Evolutionary conservation across 352 stramenopile species (phyloP).

Genomic region (Globisporangium perplexum): DNA sequence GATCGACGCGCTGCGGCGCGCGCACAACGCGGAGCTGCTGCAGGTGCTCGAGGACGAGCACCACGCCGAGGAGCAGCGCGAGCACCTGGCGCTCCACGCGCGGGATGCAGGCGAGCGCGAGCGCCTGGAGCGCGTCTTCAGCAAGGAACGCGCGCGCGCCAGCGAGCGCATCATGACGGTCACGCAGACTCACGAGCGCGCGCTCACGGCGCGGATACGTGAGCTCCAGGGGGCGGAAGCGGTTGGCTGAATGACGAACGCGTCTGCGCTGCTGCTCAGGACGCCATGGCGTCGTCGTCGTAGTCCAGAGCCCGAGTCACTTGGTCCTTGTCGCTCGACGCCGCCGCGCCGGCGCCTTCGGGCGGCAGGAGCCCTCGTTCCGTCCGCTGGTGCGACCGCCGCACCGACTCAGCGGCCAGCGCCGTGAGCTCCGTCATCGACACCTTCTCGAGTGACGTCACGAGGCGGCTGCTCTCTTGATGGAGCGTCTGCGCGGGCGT

Average conservation of each 20-base stretch:
- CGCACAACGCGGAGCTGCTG: constrained; percentile 72
- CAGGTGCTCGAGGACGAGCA: constrained; percentile 72
- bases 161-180: constrained; percentile 83
- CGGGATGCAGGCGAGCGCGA: constrained; percentile 25
- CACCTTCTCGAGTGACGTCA: constrained; percentile 44
- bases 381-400: constrained; percentile 21
- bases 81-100: constrained; percentile 50
- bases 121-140: constrained; percentile 67
- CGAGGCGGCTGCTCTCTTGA: constrained; percentile 35
- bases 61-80: constrained; percentile 73
- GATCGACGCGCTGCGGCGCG: constrained; percentile 46
- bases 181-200: constrained; percentile 62
- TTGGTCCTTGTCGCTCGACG: neutral
- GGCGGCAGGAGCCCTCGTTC: neutral
- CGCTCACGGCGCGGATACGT: constrained; percentile 33
- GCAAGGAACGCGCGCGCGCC: constrained; percentile 53
- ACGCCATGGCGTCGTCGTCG: constrained; percentile 12
- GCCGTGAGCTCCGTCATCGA: constrained; percentile 38
- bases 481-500: constrained; percentile 31
- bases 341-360: neutral
- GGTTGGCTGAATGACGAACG: too few relatives aligned
- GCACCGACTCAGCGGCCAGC: constrained; percentile 23
- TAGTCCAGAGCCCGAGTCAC: constrained; percentile 17
- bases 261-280: constrained; percentile 4
- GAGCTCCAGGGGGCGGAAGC: neutral